phyloP scores from a whole-genome alignment of 116 monocot species.

The Dioscorea cayenensis region DNA sequence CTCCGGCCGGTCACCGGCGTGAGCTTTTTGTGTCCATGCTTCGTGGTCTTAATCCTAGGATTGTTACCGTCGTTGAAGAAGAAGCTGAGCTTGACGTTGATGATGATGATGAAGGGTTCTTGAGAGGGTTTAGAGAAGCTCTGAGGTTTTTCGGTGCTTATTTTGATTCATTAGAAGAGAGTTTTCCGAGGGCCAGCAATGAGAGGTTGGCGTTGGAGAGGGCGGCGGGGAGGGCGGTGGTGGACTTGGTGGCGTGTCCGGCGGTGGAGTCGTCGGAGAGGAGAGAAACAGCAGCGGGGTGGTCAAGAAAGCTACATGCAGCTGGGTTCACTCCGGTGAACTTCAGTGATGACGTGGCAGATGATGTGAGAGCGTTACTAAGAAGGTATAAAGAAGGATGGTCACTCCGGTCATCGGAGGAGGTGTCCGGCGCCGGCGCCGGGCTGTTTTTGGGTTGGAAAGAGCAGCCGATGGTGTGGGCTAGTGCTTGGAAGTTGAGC shows the following conservation, averaged over 20 bases:
- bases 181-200: constrained; percentile 94
- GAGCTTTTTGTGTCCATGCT: constrained; percentile 41
- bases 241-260: constrained; percentile 81
- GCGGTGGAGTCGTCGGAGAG: constrained; percentile 61
- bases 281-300: constrained; percentile 64
- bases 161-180: constrained; percentile 87
- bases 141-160: constrained; percentile 70
- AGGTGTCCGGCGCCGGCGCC: constrained; percentile 17
- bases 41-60: constrained; percentile 48
- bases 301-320: constrained; percentile 52
- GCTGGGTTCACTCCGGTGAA: constrained; percentile 55
- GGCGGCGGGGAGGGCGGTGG: constrained; percentile 56
- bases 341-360: constrained; percentile 83
- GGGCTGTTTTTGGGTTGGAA: constrained; percentile 87
- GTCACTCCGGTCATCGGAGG: constrained; percentile 46
- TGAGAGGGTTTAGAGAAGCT: constrained; percentile 58
- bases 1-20: constrained; percentile 34
- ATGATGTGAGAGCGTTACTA: constrained; percentile 77
- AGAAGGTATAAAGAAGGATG: constrained; percentile 84
- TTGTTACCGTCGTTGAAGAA: constrained; percentile 87
- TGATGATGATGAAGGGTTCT: constrained; percentile 38
- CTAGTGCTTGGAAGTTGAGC: constrained; percentile 72
- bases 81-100: constrained; percentile 62
- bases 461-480: constrained; percentile 90
- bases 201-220: constrained; percentile 85